Base-by-base conservation (phyloP, 495 filamentous ascomycete genomes). In the Aspergillus ellipticus region DNA sequence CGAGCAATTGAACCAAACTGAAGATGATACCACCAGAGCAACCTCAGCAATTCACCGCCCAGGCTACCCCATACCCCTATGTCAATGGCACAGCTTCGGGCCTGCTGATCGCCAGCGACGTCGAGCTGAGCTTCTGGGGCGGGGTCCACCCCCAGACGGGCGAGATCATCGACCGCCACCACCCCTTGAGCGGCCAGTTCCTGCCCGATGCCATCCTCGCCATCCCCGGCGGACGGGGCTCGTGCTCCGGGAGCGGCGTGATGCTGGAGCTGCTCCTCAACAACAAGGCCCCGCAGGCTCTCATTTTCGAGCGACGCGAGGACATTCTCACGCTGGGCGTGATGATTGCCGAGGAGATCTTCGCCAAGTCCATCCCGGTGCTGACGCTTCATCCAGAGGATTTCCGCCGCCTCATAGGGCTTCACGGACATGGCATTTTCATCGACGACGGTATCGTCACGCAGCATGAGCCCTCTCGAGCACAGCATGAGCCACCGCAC, bases 121-220 rank as follows among this genome's bases (percentile, higher is more conserved):
- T 60, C 7, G 57, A 51, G 0, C 59, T 73, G 10, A 73, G 70
- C 47, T 70, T 73, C 62, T 71, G 70, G 70, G 70, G 66, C 6
- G 70, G 67, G 3, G 61, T 71, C 1, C 31, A 61, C 19, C 60
- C 66, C 33, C 31, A 51, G 11, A 69, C 63, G 0, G 61, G 70
- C 31, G 22, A 55, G 6, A 50, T 73, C 2, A 60, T 71, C 39
- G 70, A 73, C 24, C 54, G 51, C 9, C 70, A 73, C 24, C 70
- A 73, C 22, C 66, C 66, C 0, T 50, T 73, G 17, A 31, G 42
- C 17, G 70, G 63, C 4, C 28, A 62, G 31, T 55, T 37, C 5
- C 35, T 71, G 0, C 42, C 53, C 2, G 60, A 56, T 20, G 54
- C 54, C 2, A 47, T 73, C 8, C 60, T 73, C 0, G 70, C 65